Evolutionary conservation across 202 grass and related monocot species (phyloP).

Genomic region (Bolboschoenoplectus hybrid): DNA sequence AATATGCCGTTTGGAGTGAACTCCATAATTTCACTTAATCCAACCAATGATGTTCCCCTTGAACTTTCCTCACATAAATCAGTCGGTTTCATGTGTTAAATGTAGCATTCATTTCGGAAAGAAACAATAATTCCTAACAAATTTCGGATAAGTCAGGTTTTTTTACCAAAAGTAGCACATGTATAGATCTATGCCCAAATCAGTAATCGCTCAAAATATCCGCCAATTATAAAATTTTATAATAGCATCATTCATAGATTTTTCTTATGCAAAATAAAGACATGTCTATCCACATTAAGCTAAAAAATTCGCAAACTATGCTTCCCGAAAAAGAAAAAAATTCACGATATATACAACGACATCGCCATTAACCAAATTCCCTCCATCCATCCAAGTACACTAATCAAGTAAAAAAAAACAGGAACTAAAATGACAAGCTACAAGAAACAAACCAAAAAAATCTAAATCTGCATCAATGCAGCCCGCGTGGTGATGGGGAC

Average conservation of each 20-base stretch:
- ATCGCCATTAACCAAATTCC: background rate
- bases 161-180: background rate
- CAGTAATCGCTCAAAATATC: background rate
- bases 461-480: conserved; percentile 29
- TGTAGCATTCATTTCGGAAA: background rate
- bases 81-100: background rate
- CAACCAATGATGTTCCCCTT: background rate
- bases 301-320: background rate
- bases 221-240: background rate
- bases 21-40: background rate
- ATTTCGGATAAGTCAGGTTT: background rate
- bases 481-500: conserved; percentile 53
- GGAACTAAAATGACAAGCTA: background rate
- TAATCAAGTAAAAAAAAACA: background rate
- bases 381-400: background rate
- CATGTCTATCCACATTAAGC: background rate
- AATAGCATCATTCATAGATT: background rate
- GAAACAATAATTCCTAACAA: background rate
- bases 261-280: background rate
- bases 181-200: background rate
- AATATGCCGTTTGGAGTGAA: background rate
- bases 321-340: background rate
- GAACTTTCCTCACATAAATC: background rate
- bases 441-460: conserved; percentile 11
- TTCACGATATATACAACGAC: background rate